phyloP scores from a whole-genome alignment of 495 filamentous ascomycete species.

The Xylaria curta region DNA sequence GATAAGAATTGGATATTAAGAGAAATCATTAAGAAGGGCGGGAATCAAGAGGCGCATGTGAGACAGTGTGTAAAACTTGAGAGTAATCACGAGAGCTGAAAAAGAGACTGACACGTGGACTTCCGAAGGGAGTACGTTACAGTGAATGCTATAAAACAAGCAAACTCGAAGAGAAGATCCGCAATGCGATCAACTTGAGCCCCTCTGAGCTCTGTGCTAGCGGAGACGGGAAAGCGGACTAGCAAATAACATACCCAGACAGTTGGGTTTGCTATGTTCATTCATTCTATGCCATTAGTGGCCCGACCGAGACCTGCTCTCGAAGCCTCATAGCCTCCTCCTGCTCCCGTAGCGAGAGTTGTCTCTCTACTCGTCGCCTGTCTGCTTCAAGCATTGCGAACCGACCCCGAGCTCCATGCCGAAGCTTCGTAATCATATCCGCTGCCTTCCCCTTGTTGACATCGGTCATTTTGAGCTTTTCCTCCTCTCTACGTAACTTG shows the following conservation, averaged over 20 bases:
- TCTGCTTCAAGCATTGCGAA: conserved; percentile 62
- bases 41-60: background rate
- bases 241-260: conserved; percentile 1
- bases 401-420: conserved; percentile 76
- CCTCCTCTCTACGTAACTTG: conserved; percentile 60
- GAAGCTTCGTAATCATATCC: conserved; percentile 93
- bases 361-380: conserved; percentile 53
- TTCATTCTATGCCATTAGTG: conserved; percentile 45
- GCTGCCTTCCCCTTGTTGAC: conserved; percentile 82
- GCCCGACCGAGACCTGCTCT: conserved; percentile 72
- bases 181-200: background rate
- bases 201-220: background rate
- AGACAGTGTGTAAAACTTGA: background rate
- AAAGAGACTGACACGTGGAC: background rate
- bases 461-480: conserved; percentile 58
- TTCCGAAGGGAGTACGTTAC: background rate
- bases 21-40: background rate
- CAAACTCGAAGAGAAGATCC: background rate
- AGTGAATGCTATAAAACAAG: conserved; percentile 5
- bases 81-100: background rate
- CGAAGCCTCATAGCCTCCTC: conserved; percentile 49
- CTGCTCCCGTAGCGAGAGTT: conserved; percentile 48
- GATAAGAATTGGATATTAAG: too few relatives aligned
- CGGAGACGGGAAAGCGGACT: background rate
- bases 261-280: conserved; percentile 7